These are phyloP conservation scores for Fraxinus xanthoxyloides DNA, from an alignment of 305 asterid genomes.

Conservation along the genomic window DNA sequence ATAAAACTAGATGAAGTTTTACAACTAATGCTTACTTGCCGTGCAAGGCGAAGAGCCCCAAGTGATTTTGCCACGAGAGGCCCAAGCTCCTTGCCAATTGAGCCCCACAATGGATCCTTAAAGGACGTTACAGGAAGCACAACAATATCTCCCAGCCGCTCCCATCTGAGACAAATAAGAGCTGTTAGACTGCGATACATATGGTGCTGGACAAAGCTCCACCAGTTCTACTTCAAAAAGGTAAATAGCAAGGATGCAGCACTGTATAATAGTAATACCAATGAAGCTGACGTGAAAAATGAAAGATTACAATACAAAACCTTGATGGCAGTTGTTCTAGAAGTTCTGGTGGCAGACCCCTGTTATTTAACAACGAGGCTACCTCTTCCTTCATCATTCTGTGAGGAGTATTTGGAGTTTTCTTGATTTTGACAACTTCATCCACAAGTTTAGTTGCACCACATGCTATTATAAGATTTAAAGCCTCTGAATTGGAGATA, in stretches of 20 bases:
- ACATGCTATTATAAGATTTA: slow-evolving; percentile 52
- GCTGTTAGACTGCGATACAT: slow-evolving; percentile 12
- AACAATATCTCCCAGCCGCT: slow-evolving; percentile 78
- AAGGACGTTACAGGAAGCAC: slow-evolving; percentile 84
- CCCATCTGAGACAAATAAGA: slow-evolving; percentile 67
- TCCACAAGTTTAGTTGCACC: slow-evolving; percentile 68
- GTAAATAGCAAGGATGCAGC: neutral
- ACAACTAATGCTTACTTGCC: slow-evolving; percentile 58
- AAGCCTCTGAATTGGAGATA: slow-evolving; percentile 50
- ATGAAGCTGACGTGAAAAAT: slow-evolving; percentile 7
- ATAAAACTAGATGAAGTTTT: slow-evolving; percentile 8
- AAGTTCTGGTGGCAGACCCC: slow-evolving; percentile 56
- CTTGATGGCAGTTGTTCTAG: slow-evolving; percentile 83
- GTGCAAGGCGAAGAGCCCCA: slow-evolving; percentile 82
- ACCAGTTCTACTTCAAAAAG: neutral
- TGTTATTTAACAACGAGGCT: slow-evolving; percentile 50
- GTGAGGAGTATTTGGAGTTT: slow-evolving; percentile 59
- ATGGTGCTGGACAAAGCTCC: slow-evolving; percentile 7
- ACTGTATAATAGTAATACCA: neutral
- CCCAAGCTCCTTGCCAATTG: slow-evolving; percentile 76
- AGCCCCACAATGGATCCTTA: slow-evolving; percentile 70
- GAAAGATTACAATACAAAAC: slow-evolving; percentile 31
- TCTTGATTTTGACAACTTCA: slow-evolving; percentile 61
- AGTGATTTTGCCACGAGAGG: slow-evolving; percentile 71
- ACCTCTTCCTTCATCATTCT: slow-evolving; percentile 75